Evolutionary conservation across 75 land plant genomes (phyloP), one percentile per base, ranked within the genome.

Genomic region (Cunninghamia lanceolata): DNA sequence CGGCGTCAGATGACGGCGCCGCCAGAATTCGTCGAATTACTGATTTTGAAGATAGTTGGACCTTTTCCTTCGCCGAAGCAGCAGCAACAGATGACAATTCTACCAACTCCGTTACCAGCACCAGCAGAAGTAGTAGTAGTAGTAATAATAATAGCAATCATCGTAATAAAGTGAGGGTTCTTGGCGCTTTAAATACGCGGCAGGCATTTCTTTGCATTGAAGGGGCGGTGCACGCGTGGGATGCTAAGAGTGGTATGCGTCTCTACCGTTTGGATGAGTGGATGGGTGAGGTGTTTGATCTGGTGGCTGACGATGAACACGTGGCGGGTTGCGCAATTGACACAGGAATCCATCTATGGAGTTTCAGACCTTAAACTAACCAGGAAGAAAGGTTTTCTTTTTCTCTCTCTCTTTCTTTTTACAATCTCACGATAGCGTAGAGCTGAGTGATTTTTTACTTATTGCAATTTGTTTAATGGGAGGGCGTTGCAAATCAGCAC

Each of bases 121-220:
- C 52, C 52, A 50, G 52, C 52, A 50, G 52, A 56, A 56, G 63
- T 19, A 75, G 77, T 8, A 21, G 76, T 14, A 34, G 81, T 36
- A 19, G 45, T 17, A 78, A 19, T 78, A 21, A 21, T 42, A 39
- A 40, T 25, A 78, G 17, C 9, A 15, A 83, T 19, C 25, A 50
- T n/a, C 5, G 25, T 56, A 11, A 7, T n/a, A 36, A 40, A 46
- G 11, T 11, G 14, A 42, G 36, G 36, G 13, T 82, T 46, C 15
- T 82, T 39, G 83, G 83, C 30, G 35, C 83, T 42, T 43, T 85
- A 39, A 85, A 85, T 32, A 53, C 86, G 28, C 8, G 86, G 32
- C 84, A 82, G 83, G 47, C 78, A 21, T 85, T 85, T 82, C 19
- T 85, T 14, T 85, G 86, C 42, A 38, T 85, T 63, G 77, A 82